Conservation (phyloP, 1,284 basidiomycete genomes). For the Crucibulum parvulum region DNA sequence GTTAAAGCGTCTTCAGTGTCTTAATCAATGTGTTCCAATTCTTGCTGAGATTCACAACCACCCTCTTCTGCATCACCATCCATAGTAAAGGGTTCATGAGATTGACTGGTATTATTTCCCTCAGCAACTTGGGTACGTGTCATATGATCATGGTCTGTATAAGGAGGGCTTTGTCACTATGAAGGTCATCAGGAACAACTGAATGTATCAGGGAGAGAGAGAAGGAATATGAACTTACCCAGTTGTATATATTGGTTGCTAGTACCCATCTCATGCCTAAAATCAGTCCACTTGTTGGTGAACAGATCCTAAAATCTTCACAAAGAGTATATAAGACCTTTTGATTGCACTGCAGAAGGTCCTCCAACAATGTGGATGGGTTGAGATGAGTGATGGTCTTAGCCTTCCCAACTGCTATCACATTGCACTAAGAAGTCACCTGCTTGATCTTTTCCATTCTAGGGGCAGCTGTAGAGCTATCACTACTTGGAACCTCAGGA, state of each 20-base stretch:
- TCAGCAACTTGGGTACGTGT: too few relatives aligned
- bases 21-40: too few relatives aligned
- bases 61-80: too few relatives aligned
- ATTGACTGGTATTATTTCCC: too few relatives aligned
- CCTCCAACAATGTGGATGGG: constrained; percentile 3
- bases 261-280: constrained; percentile 21
- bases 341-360: constrained; percentile 12
- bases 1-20: too few relatives aligned
- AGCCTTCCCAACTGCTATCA: too few relatives aligned
- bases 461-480: constrained; percentile 9
- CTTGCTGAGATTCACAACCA: too few relatives aligned
- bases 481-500: constrained; percentile 16
- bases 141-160: too few relatives aligned
- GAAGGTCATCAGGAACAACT: background rate
- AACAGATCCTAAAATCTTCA: constrained; percentile 14
- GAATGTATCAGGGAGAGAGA: background rate
- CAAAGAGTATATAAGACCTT: constrained; percentile 21
- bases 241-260: constrained; percentile 15
- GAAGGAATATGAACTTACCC: constrained; percentile 16
- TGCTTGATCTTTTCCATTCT: background rate
- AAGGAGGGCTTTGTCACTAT: constrained; percentile 1
- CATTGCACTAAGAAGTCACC: background rate
- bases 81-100: too few relatives aligned
- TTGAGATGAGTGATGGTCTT: too few relatives aligned
- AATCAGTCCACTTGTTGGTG: constrained; percentile 1